Evolutionary conservation across 306 rosid species (phyloP).

Genomic region (Echinosophora koreensis): DNA sequence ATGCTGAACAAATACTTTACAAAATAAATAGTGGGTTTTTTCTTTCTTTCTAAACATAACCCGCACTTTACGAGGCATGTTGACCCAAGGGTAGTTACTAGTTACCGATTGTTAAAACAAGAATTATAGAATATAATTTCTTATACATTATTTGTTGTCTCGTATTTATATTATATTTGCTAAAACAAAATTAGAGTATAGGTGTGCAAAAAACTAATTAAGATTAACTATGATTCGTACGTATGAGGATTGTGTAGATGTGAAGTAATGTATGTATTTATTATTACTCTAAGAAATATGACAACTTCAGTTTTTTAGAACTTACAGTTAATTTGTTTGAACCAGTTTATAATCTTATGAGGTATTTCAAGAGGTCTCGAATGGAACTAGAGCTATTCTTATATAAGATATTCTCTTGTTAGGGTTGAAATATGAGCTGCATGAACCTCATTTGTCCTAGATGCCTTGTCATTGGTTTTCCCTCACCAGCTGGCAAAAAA

Average conservation of each 20-base stretch:
- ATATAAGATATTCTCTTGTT: neutral
- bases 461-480: constrained; percentile 38
- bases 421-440: constrained; percentile 33
- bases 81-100: constrained; percentile 24
- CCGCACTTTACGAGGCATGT: constrained; percentile 43
- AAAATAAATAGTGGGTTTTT: constrained; percentile 5
- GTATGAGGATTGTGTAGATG: too few relatives aligned
- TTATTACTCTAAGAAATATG: neutral
- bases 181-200: too few relatives aligned
- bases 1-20: constrained; percentile 50
- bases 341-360: constrained; percentile 34
- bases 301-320: neutral
- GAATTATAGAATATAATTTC: neutral
- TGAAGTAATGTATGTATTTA: too few relatives aligned
- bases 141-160: neutral
- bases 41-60: constrained; percentile 25
- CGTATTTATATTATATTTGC: too few relatives aligned
- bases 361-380: constrained; percentile 45
- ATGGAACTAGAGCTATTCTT: neutral
- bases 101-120: neutral
- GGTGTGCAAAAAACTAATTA: too few relatives aligned
- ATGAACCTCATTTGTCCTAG: neutral
- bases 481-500: constrained; percentile 40
- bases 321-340: neutral
- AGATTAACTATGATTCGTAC: too few relatives aligned